Conservation (phyloP, 2,329 filamentous ascomycete species). For the Aspergillus spinulosporus region DNA sequence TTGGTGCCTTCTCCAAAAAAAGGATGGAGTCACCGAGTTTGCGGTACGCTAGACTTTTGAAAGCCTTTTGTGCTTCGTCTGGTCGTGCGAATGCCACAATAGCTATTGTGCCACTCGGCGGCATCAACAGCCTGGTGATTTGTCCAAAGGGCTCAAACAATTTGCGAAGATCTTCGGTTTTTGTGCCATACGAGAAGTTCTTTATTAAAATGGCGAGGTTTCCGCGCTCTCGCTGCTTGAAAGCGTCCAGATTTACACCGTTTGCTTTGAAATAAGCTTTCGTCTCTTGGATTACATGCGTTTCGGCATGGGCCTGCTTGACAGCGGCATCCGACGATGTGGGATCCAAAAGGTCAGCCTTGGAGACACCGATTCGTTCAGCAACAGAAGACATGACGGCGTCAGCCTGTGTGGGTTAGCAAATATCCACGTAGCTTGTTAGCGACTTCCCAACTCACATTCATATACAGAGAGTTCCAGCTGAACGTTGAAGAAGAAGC, state of each 20-base stretch:
- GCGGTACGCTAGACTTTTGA: constrained; percentile 81
- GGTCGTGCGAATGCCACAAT: constrained; percentile 84
- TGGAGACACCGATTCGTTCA: constrained; percentile 80
- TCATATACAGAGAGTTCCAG: constrained; percentile 99
- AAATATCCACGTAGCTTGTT: neutral
- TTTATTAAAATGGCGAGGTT: constrained; percentile 89
- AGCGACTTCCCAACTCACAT: constrained; percentile 51
- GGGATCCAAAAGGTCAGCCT: constrained; percentile 90
- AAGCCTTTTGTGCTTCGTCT: constrained; percentile 78
- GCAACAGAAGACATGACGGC: constrained; percentile 90
- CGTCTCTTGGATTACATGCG: constrained; percentile 91
- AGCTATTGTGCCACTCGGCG: constrained; percentile 87
- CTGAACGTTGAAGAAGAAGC: constrained; percentile 80
- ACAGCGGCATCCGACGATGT: constrained; percentile 91
- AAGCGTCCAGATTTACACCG: constrained; percentile 87
- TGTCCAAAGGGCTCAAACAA: constrained; percentile 85
- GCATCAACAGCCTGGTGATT: constrained; percentile 81
- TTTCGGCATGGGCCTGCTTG: constrained; percentile 96
- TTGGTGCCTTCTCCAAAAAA: constrained; percentile 91
- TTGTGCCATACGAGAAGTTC: constrained; percentile 86
- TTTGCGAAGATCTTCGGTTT: constrained; percentile 72
- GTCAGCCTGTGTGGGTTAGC: constrained; percentile 56
- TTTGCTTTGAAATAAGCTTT: constrained; percentile 87
- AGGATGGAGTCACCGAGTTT: constrained; percentile 88
- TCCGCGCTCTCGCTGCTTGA: constrained; percentile 80